phyloP scores from a whole-genome alignment of 345 rosid species.

The Noccaea bulbosa region DNA sequence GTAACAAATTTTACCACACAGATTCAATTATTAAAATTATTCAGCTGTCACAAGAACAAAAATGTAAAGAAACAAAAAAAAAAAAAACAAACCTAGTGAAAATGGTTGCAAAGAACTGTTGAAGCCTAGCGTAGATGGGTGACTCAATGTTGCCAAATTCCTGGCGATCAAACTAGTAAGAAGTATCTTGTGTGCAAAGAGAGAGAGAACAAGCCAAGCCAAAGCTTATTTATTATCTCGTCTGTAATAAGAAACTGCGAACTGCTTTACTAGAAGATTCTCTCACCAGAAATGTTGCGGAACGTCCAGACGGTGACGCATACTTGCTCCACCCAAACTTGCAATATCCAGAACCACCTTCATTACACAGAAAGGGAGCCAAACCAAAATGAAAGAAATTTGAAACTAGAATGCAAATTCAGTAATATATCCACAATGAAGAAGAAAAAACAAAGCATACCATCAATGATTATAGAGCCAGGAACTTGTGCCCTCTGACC shows the following conservation, averaged over 20 bases:
- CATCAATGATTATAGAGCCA: conserved; percentile 80
- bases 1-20: conserved; percentile 31
- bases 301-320: conserved; percentile 70
- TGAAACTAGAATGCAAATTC: neutral
- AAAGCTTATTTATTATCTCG: conserved; percentile 12
- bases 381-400: neutral
- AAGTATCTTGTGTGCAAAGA: conserved; percentile 35
- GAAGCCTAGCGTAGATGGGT: conserved; percentile 76
- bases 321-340: conserved; percentile 92
- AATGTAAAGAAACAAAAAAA: neutral
- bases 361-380: neutral
- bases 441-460: conserved; percentile 45
- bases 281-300: conserved; percentile 79
- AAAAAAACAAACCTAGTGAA: conserved; percentile 64
- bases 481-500: conserved; percentile 63
- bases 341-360: conserved; percentile 96
- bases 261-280: conserved; percentile 2
- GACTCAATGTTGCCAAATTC: conserved; percentile 94
- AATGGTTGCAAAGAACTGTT: conserved; percentile 71
- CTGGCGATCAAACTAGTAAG: conserved; percentile 51
- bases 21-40: conserved; percentile 15
- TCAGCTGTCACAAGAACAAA: neutral
- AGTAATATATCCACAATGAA: neutral
- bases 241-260: neutral
- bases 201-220: neutral